Conservation (phyloP, 2,329 filamentous ascomycete species). For the Stagonosporopsis chrysanthemi region DNA sequence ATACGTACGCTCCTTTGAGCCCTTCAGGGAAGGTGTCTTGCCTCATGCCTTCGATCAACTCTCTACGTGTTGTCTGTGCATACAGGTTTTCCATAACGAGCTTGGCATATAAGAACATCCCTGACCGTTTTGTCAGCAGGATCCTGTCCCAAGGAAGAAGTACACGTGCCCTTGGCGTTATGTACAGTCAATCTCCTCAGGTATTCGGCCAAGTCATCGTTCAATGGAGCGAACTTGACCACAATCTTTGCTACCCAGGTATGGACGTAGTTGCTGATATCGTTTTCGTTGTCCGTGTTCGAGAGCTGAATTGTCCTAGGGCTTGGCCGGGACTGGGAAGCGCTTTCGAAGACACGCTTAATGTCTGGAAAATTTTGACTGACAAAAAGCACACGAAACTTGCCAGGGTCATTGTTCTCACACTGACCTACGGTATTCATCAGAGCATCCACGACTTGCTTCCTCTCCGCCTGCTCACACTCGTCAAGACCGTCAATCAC, state of each 20-base stretch:
- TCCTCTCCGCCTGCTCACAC: conserved; percentile 28
- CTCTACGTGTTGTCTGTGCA: conserved; percentile 21
- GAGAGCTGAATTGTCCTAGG: conserved; percentile 26
- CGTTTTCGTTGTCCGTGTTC: conserved; percentile 25
- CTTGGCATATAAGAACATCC: conserved; percentile 41
- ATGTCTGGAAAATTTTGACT: conserved; percentile 40
- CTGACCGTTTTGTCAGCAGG: conserved; percentile 15
- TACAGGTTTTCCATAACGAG: conserved; percentile 34
- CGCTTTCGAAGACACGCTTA: conserved; percentile 16
- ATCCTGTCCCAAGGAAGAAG: background rate
- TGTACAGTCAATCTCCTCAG: conserved; percentile 28
- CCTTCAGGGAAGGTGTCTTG: conserved; percentile 25
- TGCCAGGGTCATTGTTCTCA: conserved; percentile 27
- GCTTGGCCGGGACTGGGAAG: conserved; percentile 4
- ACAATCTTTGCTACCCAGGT: conserved; percentile 27
- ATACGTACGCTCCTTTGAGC: conserved; percentile 33
- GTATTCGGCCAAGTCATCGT: conserved; percentile 29
- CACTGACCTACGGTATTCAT: conserved; percentile 21
- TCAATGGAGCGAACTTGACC: conserved; percentile 19
- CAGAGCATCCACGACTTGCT: conserved; percentile 28
- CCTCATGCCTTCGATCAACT: conserved; percentile 26
- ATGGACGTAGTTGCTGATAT: conserved; percentile 29
- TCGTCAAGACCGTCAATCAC: conserved; percentile 40
- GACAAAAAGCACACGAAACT: conserved; percentile 33
- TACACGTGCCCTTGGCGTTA: conserved; percentile 29